Conservation (phyloP, 176 grass and related monocot genomes). For the Bothriochloa decipiens region DNA sequence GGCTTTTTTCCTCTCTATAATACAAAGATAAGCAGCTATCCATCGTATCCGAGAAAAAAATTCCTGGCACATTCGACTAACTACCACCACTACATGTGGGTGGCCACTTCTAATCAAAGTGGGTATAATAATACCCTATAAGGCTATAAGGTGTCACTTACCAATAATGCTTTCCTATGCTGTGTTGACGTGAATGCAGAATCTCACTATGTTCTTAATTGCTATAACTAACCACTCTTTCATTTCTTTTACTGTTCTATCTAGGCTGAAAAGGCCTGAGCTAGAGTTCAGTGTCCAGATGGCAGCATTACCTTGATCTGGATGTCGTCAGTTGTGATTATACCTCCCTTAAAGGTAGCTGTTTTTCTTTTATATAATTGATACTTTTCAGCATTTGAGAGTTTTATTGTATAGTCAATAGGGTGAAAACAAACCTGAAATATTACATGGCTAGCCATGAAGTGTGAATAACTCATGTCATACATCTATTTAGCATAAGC, state of each 20-base stretch:
- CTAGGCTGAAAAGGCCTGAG: constrained; percentile 45
- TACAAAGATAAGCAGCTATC: no score
- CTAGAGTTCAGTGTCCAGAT: constrained; percentile 53
- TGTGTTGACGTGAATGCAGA: background rate
- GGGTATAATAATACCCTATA: background rate
- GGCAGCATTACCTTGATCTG: constrained; percentile 26
- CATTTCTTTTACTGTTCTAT: background rate
- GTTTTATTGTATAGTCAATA: background rate
- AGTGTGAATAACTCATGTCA: background rate
- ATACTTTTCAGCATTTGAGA: constrained; percentile 4
- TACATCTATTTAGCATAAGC: constrained; percentile 2
- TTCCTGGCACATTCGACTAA: background rate
- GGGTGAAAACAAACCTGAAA: background rate
- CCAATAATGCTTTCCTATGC: background rate
- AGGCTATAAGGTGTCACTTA: background rate
- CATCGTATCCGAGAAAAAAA: no score
- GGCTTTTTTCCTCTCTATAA: no score
- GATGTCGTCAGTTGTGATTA: background rate
- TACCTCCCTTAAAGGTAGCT: constrained; percentile 28
- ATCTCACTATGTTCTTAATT: background rate
- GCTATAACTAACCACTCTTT: constrained; percentile 18
- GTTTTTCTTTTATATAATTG: background rate
- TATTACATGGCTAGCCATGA: background rate
- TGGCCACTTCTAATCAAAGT: background rate
- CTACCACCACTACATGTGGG: background rate